Percentiles rank a stretch among this genome's conserved stretches.
phyloP scores from a whole-genome alignment of 2,329 filamentous ascomycete genomes.

The Fusarium pseudoanthophilum region DNA sequence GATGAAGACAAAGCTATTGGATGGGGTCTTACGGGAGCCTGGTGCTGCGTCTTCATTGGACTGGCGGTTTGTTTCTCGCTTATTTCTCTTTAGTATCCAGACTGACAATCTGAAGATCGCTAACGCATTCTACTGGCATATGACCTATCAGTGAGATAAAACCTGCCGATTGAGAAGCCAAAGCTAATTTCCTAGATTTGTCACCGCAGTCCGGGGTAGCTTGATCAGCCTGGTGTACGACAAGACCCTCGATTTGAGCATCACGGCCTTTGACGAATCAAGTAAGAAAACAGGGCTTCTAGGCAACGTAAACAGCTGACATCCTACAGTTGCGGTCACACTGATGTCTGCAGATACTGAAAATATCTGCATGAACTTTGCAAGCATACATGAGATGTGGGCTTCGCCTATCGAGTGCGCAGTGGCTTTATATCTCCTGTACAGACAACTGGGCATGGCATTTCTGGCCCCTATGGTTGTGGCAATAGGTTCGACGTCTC shows the following conservation, averaged over 20 bases:
- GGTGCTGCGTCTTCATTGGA: constrained; percentile 8
- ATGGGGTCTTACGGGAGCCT: constrained; percentile 15
- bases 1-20: constrained; percentile 4
- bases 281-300: background rate
- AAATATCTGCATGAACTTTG: constrained; percentile 10
- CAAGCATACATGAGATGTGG: constrained; percentile 22
- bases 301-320: background rate
- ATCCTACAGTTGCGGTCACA: background rate
- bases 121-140: constrained; percentile 14
- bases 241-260: constrained; percentile 18
- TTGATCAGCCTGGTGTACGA: constrained; percentile 10
- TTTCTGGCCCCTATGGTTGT: constrained; percentile 9
- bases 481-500: background rate
- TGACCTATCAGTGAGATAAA: constrained; percentile 7
- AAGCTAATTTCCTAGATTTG: background rate
- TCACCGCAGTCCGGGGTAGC: constrained; percentile 7
- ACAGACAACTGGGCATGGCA: constrained; percentile 15
- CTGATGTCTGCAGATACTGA: constrained; percentile 26
- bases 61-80: background rate
- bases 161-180: background rate
- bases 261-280: constrained; percentile 19
- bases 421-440: constrained; percentile 15
- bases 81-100: background rate
- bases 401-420: constrained; percentile 18
- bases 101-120: background rate